Percentiles rank a stretch among this genome's conserved stretches.
These are phyloP conservation scores for Neofusicoccum laricinum DNA, from an alignment of 2,329 filamentous ascomycete genomes.

Conservation along the genomic window DNA sequence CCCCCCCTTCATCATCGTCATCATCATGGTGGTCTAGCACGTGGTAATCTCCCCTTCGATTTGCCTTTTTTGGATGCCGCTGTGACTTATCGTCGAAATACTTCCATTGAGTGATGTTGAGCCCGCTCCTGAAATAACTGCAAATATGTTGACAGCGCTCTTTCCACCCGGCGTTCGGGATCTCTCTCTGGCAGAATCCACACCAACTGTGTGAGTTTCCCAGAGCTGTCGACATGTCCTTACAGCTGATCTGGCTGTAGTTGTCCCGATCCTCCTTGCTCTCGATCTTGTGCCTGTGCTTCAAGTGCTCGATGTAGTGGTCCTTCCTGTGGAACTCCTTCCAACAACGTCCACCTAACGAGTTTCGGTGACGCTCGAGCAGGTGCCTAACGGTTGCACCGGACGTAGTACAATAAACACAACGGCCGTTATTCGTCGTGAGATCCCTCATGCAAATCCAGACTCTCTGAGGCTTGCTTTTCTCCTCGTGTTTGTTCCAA, in stretches of 20 bases:
- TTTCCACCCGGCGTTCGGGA: neutral
- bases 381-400: neutral
- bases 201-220: neutral
- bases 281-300: neutral
- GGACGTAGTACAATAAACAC: too few species aligned
- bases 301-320: neutral
- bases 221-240: neutral
- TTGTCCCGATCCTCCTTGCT: neutral
- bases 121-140: too few species aligned
- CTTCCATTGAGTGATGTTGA: too few species aligned
- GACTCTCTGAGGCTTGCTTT: neutral
- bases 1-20: too few species aligned
- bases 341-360: neutral
- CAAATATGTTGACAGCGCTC: neutral
- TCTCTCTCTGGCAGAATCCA: neutral
- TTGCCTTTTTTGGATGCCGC: too few species aligned
- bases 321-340: neutral
- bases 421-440: too few species aligned
- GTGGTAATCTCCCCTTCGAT: too few species aligned
- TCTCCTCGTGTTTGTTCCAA: slow-evolving; percentile 2
- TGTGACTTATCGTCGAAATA: too few species aligned
- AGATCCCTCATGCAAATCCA: neutral
- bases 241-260: neutral
- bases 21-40: too few species aligned
- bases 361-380: neutral